A percentile compares a stretch with the other conserved stretches of the same genome.
These are phyloP conservation scores for Neonothopanus nambi DNA, from an alignment of 1,284 basidiomycete species.

Conservation along the genomic window DNA sequence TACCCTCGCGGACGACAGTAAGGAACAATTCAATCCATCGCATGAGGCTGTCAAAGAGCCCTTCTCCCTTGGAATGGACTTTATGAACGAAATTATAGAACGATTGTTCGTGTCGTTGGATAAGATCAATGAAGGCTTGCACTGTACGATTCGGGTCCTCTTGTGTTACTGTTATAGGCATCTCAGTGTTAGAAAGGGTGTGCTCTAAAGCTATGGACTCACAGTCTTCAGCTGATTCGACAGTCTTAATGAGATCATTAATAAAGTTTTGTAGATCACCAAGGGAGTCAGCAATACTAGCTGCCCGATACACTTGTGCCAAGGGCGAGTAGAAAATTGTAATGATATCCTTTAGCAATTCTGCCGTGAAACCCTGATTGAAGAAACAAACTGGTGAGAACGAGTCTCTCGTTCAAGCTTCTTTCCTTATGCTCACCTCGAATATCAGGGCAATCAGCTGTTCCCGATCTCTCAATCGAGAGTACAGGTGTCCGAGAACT, in stretches of 20 bases:
- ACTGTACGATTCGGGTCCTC: conserved; percentile 87
- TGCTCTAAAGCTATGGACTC: conserved; percentile 35
- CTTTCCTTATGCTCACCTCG: conserved; percentile 59
- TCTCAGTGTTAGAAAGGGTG: neutral
- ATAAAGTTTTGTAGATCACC: conserved; percentile 93
- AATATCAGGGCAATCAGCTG: conserved; percentile 93
- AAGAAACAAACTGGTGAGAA: neutral
- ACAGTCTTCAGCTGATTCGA: conserved; percentile 91
- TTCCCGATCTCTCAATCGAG: conserved; percentile 85
- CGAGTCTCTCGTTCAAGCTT: neutral
- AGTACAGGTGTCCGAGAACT: conserved; percentile 77
- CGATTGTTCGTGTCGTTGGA: conserved; percentile 90
- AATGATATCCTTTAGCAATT: conserved; percentile 96
- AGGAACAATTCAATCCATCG: conserved; percentile 97
- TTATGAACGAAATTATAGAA: conserved; percentile 99
- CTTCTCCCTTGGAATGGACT: conserved; percentile 96
- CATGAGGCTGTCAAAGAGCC: conserved; percentile 93
- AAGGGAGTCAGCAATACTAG: conserved; percentile 94
- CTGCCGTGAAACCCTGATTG: conserved; percentile 86
- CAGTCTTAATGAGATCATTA: conserved; percentile 93
- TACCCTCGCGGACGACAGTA: conserved; percentile 87
- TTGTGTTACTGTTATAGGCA: conserved; percentile 61
- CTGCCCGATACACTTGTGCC: conserved; percentile 98
- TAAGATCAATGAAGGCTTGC: conserved; percentile 91
- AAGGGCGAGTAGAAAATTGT: conserved; percentile 98